A percentile compares a stretch with the other conserved stretches of the same genome.
These are phyloP conservation scores for Melocanna baccifera DNA, from an alignment of 176 grass and related monocot genomes.

Conservation along the genomic window DNA sequence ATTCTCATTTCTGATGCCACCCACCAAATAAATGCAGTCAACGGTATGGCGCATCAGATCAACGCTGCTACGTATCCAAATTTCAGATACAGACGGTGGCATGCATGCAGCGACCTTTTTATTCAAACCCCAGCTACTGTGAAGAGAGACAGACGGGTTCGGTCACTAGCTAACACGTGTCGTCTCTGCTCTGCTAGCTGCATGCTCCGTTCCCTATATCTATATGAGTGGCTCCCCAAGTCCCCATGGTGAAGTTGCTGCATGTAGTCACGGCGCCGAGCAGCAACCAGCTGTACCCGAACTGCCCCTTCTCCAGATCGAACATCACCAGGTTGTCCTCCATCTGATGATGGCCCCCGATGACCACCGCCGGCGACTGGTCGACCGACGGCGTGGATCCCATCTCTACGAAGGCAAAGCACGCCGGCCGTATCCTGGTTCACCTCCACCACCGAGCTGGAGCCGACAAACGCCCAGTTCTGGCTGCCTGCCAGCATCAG, in stretches of 20 bases:
- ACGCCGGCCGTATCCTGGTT: neutral
- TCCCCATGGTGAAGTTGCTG: slow-evolving; percentile 27
- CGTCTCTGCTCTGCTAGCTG: too few relatives aligned
- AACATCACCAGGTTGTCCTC: slow-evolving; percentile 31
- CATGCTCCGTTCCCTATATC: too few relatives aligned
- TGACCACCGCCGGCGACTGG: slow-evolving; percentile 35
- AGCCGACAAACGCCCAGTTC: slow-evolving; percentile 25
- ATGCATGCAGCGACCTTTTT: neutral
- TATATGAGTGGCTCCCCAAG: neutral
- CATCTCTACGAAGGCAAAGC: slow-evolving; percentile 29
- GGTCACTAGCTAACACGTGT: too few relatives aligned
- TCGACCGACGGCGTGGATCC: neutral
- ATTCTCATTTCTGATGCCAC: too few relatives aligned
- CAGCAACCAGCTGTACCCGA: slow-evolving; percentile 25
- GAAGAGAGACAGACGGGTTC: neutral
- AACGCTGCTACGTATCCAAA: neutral
- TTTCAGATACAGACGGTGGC: neutral
- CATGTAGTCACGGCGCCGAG: neutral
- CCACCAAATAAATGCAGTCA: too few relatives aligned
- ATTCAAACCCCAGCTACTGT: neutral
- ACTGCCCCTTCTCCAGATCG: slow-evolving; percentile 19
- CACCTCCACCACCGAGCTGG: slow-evolving; percentile 27
- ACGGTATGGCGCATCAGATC: too few relatives aligned
- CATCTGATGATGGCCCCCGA: slow-evolving; percentile 41
- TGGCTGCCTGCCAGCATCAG: slow-evolving; percentile 21